Conservation (phyloP, 495 filamentous ascomycete species). For the Tuber brumale region DNA sequence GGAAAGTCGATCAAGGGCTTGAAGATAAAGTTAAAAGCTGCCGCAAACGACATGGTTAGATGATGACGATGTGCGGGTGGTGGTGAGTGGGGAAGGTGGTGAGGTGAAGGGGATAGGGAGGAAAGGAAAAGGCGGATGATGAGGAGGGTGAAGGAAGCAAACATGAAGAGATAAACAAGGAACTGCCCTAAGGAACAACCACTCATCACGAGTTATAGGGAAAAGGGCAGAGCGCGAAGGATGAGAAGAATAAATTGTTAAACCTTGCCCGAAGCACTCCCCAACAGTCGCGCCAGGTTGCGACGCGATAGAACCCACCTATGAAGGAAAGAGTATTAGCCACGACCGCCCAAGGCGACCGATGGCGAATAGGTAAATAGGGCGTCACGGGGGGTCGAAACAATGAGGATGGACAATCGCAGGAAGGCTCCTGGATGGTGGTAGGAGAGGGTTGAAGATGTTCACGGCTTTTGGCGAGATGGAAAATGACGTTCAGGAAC, state of each 20-base stretch:
- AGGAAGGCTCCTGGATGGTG: not conserved
- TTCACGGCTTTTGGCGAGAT: not conserved
- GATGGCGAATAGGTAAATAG: not conserved
- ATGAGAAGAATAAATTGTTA: not conserved
- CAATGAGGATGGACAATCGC: not conserved
- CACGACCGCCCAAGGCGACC: not conserved
- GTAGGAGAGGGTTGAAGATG: not conserved
- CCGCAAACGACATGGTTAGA: not conserved
- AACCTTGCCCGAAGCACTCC: not conserved
- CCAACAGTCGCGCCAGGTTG: not conserved
- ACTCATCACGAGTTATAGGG: not conserved
- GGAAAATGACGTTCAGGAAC: not conserved
- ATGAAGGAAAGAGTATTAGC: not conserved
- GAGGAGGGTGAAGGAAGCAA: not conserved
- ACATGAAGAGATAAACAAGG: not conserved
- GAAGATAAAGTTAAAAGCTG: not conserved
- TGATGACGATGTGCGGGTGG: not conserved
- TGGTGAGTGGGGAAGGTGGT: not conserved
- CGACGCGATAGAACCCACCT: not conserved
- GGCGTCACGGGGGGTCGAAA: not conserved
- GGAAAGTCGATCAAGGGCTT: not conserved
- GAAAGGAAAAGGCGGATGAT: not conserved
- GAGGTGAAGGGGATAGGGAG: not conserved
- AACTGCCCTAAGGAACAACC: not conserved
- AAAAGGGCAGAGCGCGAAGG: not conserved